Conservation (phyloP, 129 eudicot genomes). For the Chrysanthemum lavandulifolium region DNA sequence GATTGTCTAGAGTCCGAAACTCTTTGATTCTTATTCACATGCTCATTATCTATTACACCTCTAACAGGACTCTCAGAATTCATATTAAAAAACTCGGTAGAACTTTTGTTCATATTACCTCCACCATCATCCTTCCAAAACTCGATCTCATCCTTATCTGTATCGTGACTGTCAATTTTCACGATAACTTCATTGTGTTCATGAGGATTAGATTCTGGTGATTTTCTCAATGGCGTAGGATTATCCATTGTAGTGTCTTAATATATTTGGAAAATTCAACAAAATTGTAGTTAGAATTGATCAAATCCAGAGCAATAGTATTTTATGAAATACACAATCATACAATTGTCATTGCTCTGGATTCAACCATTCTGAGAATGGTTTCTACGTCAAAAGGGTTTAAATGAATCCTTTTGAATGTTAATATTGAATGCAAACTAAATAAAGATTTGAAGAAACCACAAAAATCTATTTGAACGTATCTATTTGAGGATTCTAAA, state of each 20-base stretch:
- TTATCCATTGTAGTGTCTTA: slow-evolving; percentile 19
- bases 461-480: background rate
- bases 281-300: background rate
- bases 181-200: slow-evolving; percentile 30
- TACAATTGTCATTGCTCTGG: slow-evolving; percentile 35
- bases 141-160: slow-evolving; percentile 10
- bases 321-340: slow-evolving; percentile 21
- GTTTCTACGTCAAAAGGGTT: slow-evolving; percentile 23
- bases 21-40: background rate
- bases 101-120: background rate
- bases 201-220: slow-evolving; percentile 17
- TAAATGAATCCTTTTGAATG: background rate
- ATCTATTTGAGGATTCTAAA: background rate
- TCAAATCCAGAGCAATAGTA: slow-evolving; percentile 40
- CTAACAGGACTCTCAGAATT: slow-evolving; percentile 29
- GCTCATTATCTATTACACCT: slow-evolving; percentile 17
- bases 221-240: slow-evolving; percentile 6
- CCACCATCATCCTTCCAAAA: slow-evolving; percentile 12
- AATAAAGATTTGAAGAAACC: background rate
- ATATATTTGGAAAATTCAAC: background rate
- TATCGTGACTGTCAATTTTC: slow-evolving; percentile 24
- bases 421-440: background rate
- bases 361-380: slow-evolving; percentile 37
- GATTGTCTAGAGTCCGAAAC: slow-evolving; percentile 27
- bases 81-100: background rate